Conservation (phyloP, 805 yeast species). For the Lipomyces yamadae region DNA sequence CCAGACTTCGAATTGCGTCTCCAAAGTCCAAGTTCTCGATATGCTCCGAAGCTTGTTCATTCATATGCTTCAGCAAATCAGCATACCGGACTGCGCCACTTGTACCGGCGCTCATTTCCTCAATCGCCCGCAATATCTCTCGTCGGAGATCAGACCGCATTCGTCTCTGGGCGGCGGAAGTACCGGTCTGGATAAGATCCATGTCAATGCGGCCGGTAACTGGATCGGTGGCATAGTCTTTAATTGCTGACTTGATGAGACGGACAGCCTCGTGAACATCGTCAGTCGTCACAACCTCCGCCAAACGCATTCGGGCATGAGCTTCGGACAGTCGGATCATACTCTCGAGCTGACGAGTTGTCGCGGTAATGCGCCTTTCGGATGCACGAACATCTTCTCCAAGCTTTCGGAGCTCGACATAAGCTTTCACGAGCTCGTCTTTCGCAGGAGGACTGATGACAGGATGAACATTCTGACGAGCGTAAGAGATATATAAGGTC, state of each 20-base stretch:
- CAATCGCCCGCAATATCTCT: slow-evolving; percentile 61
- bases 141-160: slow-evolving; percentile 72
- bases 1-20: slow-evolving; percentile 68
- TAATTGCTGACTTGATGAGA: slow-evolving; percentile 88
- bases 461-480: slow-evolving; percentile 86
- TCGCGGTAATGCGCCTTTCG: slow-evolving; percentile 94
- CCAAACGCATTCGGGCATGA: slow-evolving; percentile 93
- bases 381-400: slow-evolving; percentile 89
- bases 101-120: slow-evolving; percentile 35
- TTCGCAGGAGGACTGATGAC: slow-evolving; percentile 78
- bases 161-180: slow-evolving; percentile 82
- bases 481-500: slow-evolving; percentile 88
- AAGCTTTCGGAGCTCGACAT: slow-evolving; percentile 90
- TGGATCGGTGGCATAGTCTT: slow-evolving; percentile 98
- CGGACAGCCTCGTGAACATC: slow-evolving; percentile 96
- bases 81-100: slow-evolving; percentile 60
- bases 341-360: slow-evolving; percentile 94
- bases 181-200: slow-evolving; percentile 97
- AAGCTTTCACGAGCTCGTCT: slow-evolving; percentile 79
- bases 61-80: slow-evolving; percentile 63
- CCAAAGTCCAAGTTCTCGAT: slow-evolving; percentile 74
- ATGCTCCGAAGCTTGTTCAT: slow-evolving; percentile 65
- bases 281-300: slow-evolving; percentile 66
- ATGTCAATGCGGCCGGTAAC: slow-evolving; percentile 94
- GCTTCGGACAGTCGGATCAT: slow-evolving; percentile 96